Conservation (phyloP, 768 basidiomycete species). For the Fomitopsis serialis region DNA sequence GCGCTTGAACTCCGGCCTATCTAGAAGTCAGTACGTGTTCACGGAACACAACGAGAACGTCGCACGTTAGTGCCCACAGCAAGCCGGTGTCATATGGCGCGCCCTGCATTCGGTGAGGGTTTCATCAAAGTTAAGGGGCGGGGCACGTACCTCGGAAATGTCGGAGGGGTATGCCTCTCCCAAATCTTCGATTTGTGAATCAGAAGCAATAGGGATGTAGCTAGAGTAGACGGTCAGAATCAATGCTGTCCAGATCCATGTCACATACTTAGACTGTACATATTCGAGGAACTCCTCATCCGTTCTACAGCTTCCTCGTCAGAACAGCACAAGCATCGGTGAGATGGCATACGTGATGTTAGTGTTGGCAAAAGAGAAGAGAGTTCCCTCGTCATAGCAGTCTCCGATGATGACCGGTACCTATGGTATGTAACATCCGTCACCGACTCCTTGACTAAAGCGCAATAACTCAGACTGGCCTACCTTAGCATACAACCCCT, state of each 20-base stretch:
- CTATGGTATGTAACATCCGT: background rate
- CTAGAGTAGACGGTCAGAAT: background rate
- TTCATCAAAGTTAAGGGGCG: background rate
- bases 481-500: background rate
- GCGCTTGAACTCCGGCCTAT: conserved; percentile 1
- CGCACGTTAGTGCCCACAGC: background rate
- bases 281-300: conserved; percentile 2
- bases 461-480: background rate
- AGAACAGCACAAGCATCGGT: background rate
- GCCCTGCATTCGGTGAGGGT: background rate
- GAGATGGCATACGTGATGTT: background rate
- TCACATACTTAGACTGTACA: background rate
- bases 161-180: background rate
- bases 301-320: background rate
- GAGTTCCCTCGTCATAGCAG: conserved; percentile 4
- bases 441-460: background rate
- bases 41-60: background rate
- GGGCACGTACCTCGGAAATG: background rate
- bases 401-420: conserved; percentile 3
- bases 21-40: too few species aligned
- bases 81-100: conserved; percentile 2
- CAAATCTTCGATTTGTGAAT: background rate
- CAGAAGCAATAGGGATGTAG: background rate
- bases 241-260: background rate
- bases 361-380: conserved; percentile 1